A percentile compares a stretch with the other conserved stretches of the same genome.
phyloP scores from a whole-genome alignment of 108 stramenopile genomes.

The Tribonema minus region DNA sequence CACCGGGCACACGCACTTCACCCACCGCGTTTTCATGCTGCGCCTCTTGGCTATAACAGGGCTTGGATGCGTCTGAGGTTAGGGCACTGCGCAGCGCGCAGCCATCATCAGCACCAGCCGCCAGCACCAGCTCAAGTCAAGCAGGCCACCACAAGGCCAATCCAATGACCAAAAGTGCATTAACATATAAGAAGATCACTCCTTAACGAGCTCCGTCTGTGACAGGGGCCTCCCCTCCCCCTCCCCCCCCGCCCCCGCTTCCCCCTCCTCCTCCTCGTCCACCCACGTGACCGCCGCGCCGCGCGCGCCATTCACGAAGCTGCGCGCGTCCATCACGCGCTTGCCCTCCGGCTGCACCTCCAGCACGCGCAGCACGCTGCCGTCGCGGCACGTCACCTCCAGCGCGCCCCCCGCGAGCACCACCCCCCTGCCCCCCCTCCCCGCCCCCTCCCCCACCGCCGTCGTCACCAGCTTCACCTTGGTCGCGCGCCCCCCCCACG shows the following conservation, averaged over 20 bases:
- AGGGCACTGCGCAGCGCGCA: neutral
- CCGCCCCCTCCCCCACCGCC: neutral
- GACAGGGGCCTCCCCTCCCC: neutral
- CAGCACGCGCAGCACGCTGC: constrained; percentile 77
- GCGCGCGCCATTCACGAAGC: constrained; percentile 87
- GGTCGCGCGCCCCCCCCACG: constrained; percentile 61
- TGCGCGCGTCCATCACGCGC: constrained; percentile 83
- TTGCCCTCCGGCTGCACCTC: constrained; percentile 79
- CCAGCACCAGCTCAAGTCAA: too few relatives aligned
- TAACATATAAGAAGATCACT: too few relatives aligned
- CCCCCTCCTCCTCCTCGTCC: neutral
- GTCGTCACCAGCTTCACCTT: constrained; percentile 44
- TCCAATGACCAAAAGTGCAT: too few relatives aligned
- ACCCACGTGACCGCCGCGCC: constrained; percentile 55
- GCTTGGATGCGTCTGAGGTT: too few relatives aligned
- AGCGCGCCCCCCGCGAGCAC: constrained; percentile 72
- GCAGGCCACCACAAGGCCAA: too few relatives aligned
- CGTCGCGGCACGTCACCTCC: constrained; percentile 76
- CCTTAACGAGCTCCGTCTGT: too few relatives aligned
- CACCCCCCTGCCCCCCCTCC: constrained; percentile 31
- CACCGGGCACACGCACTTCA: too few relatives aligned
- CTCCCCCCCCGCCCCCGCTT: neutral
- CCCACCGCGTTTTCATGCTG: too few relatives aligned
- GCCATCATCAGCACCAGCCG: too few relatives aligned
- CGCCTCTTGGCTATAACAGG: too few relatives aligned